Evolutionary conservation across 164 flowering plant genomes (phyloP).

Genomic region (Hamamelis virginiana): DNA sequence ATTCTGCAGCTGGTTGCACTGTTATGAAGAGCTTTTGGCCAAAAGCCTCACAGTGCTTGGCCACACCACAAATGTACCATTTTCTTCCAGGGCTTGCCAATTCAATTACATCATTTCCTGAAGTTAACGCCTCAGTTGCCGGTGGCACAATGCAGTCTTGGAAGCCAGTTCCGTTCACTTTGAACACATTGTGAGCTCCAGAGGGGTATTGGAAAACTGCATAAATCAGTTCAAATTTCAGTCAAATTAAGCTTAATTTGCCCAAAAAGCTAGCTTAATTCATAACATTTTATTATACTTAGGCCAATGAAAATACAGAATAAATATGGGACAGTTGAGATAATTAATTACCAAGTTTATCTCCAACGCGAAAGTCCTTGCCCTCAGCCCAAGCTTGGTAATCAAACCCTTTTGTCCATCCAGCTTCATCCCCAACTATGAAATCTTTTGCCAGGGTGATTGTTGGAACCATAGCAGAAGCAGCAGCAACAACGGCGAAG

Average conservation of each 20-base stretch:
- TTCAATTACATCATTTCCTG: conserved; percentile 2
- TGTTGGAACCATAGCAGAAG: not conserved
- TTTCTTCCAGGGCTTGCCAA: conserved; percentile 6
- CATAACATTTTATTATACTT: too few species aligned
- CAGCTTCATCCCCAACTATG: conserved; percentile 6
- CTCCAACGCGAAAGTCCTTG: conserved; percentile 9
- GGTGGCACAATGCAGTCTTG: conserved; percentile 1
- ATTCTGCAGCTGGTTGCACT: not conserved
- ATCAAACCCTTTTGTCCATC: conserved; percentile 2
- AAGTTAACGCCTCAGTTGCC: not conserved
- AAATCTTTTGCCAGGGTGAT: not conserved
- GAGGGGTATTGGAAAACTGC: conserved; percentile 5
- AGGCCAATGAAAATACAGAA: not conserved
- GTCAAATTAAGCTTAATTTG: too few species aligned
- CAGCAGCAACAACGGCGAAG: not conserved
- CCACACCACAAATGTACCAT: conserved; percentile 11
- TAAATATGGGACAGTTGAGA: too few species aligned
- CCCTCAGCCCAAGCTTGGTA: conserved; percentile 9
- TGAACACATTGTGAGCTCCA: conserved; percentile 8
- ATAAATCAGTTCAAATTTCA: not conserved
- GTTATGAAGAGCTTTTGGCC: conserved; percentile 6
- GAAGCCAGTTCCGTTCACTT: conserved; percentile 9
- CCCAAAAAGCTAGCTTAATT: not conserved
- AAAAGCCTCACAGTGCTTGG: not conserved
- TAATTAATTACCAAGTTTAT: conserved; percentile 5